Conservation (phyloP, 345 rosid genomes). For the Linum usitatissimum region DNA sequence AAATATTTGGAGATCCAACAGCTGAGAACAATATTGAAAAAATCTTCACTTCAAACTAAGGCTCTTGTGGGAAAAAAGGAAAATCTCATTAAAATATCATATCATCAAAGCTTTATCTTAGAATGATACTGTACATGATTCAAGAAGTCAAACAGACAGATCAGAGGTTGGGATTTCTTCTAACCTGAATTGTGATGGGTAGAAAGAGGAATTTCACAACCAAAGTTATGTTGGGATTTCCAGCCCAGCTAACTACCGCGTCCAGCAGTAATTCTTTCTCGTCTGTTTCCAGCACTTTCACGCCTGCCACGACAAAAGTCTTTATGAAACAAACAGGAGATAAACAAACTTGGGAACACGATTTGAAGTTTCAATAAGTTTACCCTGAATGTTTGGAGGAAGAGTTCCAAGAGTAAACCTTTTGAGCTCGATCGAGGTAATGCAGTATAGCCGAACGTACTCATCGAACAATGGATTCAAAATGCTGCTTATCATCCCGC, state of each 20-base stretch:
- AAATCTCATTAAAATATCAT: background rate
- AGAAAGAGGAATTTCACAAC: conserved; percentile 23
- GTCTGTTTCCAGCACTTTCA: conserved; percentile 33
- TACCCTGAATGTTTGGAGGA: conserved; percentile 29
- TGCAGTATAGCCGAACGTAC: conserved; percentile 15
- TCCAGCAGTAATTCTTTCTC: conserved; percentile 37
- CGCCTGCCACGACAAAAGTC: conserved; percentile 19
- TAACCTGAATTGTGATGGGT: conserved; percentile 33
- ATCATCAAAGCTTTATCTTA: background rate
- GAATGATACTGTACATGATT: background rate
- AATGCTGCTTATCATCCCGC: conserved; percentile 19
- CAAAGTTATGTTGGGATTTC: conserved; percentile 39
- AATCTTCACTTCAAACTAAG: background rate
- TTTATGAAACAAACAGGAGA: background rate
- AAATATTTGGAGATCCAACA: conserved; percentile 33
- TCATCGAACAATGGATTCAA: conserved; percentile 20
- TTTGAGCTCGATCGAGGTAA: conserved; percentile 22
- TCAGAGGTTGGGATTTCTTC: conserved; percentile 8
- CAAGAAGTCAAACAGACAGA: conserved; percentile 3
- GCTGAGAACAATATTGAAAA: conserved; percentile 20
- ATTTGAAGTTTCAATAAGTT: background rate
- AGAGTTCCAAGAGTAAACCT: conserved; percentile 31
- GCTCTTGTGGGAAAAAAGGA: background rate
- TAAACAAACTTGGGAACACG: background rate
- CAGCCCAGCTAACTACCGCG: conserved; percentile 37